phyloP scores from a whole-genome alignment of 192 early-diverging fungal genomes.

The Chytriomyces sp. region DNA sequence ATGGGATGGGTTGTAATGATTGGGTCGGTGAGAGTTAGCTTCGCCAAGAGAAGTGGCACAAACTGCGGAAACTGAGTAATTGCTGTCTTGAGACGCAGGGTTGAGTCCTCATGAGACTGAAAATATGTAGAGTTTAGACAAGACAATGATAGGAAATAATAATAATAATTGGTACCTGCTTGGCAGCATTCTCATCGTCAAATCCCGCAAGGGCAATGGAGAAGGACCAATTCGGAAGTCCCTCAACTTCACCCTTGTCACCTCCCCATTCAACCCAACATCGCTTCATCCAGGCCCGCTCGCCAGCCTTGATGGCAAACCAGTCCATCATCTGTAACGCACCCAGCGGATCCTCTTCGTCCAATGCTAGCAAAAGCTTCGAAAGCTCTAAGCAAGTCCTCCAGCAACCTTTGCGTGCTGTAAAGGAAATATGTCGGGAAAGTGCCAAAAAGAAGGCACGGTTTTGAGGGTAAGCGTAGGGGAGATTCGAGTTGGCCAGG shows the following conservation, averaged over 20 bases:
- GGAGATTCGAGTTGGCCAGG: conserved; percentile 63
- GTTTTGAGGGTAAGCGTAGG: conserved; percentile 77
- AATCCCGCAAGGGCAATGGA: conserved; percentile 76
- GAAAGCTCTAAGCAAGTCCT: conserved; percentile 88
- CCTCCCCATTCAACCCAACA: conserved; percentile 48
- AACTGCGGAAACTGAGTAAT: conserved; percentile 73
- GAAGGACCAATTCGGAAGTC: conserved; percentile 74
- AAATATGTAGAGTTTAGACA: not conserved
- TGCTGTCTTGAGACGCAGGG: conserved; percentile 65
- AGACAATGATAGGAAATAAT: not conserved
- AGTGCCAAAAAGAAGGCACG: conserved; percentile 78
- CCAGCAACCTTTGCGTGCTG: conserved; percentile 91
- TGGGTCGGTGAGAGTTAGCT: conserved; percentile 63
- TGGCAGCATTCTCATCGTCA: conserved; percentile 62
- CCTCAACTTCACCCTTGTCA: conserved; percentile 23
- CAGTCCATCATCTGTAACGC: conserved; percentile 80
- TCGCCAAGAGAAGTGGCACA: conserved; percentile 64
- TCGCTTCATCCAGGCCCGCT: conserved; percentile 52
- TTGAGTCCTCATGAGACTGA: conserved; percentile 47
- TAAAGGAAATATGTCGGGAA: conserved; percentile 81
- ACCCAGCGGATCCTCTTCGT: conserved; percentile 80
- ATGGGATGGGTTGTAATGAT: conserved; percentile 55
- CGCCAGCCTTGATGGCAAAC: conserved; percentile 76
- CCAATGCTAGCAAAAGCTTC: conserved; percentile 73
- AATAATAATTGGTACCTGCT: conserved; percentile 19